These are phyloP conservation scores for Selaginella moellendorffii DNA, from an alignment of 75 land plant species.

Conservation along the genomic window DNA sequence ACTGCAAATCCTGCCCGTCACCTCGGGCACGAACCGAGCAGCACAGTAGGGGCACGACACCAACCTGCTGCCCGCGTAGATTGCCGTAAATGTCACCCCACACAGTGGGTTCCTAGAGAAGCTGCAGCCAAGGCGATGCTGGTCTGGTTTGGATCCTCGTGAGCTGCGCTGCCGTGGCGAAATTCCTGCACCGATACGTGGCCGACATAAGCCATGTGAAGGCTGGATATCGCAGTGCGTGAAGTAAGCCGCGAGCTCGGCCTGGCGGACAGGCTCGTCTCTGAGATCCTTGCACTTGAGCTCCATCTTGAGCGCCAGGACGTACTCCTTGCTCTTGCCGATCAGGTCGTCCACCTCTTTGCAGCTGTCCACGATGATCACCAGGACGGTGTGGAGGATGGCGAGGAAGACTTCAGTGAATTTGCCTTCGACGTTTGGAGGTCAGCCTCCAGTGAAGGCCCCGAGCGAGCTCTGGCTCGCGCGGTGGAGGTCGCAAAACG, in stretches of 20 bases:
- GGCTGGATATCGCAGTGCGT: constrained; percentile 49
- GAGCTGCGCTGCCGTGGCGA: constrained; percentile 34
- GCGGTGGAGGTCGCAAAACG: constrained; percentile 35
- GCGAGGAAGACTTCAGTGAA: constrained; percentile 41
- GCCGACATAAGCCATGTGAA: constrained; percentile 41
- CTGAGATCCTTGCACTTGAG: no score
- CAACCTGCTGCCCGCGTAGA: constrained; percentile 39
- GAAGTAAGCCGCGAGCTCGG: constrained; percentile 57
- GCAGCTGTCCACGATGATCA: constrained; percentile 45
- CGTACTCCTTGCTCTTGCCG: constrained; percentile 57
- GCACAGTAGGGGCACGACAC: constrained; percentile 41
- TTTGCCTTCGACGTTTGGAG: constrained; percentile 44
- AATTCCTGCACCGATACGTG: constrained; percentile 30
- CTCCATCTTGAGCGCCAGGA: constrained; percentile 42
- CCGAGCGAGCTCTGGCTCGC: constrained; percentile 46
- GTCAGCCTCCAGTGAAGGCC: constrained; percentile 16
- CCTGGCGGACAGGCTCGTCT: constrained; percentile 39
- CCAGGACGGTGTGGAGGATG: constrained; percentile 47
- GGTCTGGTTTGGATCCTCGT: constrained; percentile 40
- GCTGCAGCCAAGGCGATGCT: constrained; percentile 29
- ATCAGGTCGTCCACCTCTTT: constrained; percentile 57
- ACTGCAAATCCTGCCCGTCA: constrained; percentile 27
- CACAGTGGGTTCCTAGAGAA: constrained; percentile 53
- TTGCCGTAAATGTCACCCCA: constrained; percentile 42
- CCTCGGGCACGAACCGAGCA: constrained; percentile 31